Evolutionary conservation across 768 basidiomycete species (phyloP), one percentile per base, ranked within the genome.

Genomic region (Trametes cubensis): DNA sequence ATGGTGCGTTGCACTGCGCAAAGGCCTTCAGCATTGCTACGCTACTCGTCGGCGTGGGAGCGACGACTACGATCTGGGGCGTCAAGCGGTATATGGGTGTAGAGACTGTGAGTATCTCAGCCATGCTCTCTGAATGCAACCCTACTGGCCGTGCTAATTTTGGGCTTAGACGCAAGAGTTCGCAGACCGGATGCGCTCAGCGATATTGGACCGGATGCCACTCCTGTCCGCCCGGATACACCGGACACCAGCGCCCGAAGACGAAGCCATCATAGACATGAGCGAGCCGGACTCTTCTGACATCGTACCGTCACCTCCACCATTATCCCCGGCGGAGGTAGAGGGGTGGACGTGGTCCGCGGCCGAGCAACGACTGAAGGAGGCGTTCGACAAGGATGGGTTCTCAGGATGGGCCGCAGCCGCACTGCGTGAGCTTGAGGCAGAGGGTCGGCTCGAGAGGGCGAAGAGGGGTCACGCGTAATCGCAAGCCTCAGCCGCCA

Each of bases 11-110:
- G 2, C 80, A 85, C 64, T 81, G 83, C 1, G 75, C 82, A 5
- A 88, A 87, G 65, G 89, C 89, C 0, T 85, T 92, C 42, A 76
- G 80, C 3, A 79, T 89, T 44, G 87, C 89, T 4, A 90, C 89
- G 0, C 68, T 81, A 11, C 67, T 88, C 38, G 88, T 90, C 25
- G 67, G 79, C 0, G 71, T 79, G 3, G 76, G 81, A 25, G 87
- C 82, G 0, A 71, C 77, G 6, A 74, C 71, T 0, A 71, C 82
- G 5, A 73, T 84, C 3, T 79, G 76, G 67, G 80, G 81, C 1
- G 77, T 89, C 28, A 82, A 85, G 72, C 70, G 74, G 14, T 75
- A 76, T 47, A 71, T 89, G 55, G 85, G 83, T 34, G 82, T 88
- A 1, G 69, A 79, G 65, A 77, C 85, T 66, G 89, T 89, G 62